phyloP scores from a whole-genome alignment of 257 asterid genomes.

The Plectranthus barbatus region DNA sequence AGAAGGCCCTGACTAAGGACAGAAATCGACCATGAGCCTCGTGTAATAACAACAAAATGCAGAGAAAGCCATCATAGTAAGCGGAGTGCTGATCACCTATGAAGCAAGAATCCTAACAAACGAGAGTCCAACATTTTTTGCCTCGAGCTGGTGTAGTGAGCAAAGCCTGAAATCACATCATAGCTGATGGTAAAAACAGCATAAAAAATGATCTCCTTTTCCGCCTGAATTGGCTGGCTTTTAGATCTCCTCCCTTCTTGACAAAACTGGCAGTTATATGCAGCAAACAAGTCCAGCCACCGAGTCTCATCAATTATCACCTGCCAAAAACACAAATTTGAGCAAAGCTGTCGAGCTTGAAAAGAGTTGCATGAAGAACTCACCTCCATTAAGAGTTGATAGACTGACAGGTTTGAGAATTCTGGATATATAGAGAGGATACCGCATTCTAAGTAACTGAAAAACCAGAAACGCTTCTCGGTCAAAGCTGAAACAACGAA shows the following conservation, averaged over 20 bases:
- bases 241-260: constrained; percentile 49
- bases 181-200: constrained; percentile 58
- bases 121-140: constrained; percentile 43
- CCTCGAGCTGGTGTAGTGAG: constrained; percentile 61
- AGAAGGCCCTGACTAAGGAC: constrained; percentile 59
- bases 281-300: constrained; percentile 77
- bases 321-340: constrained; percentile 24
- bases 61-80: not conserved
- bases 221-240: constrained; percentile 57
- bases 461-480: constrained; percentile 7
- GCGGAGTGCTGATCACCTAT: constrained; percentile 39
- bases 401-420: constrained; percentile 47
- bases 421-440: constrained; percentile 53
- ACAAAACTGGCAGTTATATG: constrained; percentile 21
- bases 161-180: constrained; percentile 67
- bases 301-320: constrained; percentile 66
- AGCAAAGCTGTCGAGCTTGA: not conserved
- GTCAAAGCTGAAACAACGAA: not conserved
- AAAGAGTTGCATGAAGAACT: constrained; percentile 5
- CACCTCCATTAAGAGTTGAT: constrained; percentile 85
- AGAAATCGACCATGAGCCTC: constrained; percentile 15
- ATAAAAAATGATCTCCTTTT: constrained; percentile 51
- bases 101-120: constrained; percentile 60
- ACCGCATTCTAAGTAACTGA: constrained; percentile 76
- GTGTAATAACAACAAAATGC: not conserved